Evolutionary conservation across 2,329 filamentous ascomycete genomes (phyloP), one percentile per base, ranked within the genome.

Genomic region (Trichoderma asperellum): DNA sequence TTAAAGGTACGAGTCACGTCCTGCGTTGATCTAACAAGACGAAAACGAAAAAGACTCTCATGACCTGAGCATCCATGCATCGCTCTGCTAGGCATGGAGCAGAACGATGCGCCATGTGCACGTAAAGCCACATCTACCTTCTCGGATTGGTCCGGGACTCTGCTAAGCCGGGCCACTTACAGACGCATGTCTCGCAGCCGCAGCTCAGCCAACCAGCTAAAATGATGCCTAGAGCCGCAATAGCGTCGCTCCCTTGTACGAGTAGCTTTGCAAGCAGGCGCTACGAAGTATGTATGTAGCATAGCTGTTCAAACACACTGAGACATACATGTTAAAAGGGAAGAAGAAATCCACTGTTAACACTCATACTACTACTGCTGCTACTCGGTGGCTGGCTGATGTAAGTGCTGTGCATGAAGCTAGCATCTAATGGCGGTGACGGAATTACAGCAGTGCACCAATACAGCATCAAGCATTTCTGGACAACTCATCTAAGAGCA

Each of bases 181-280:
- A 70, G 27, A 70, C 49, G 68, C 68, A 70, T 67, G 68, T 61
- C 68, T 70, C 27, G 68, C 68, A 70, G 63, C 56, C 40, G 60
- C 34, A 32, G 61, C 60, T 8, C 21, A 49, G 61, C 68, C 55
- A 64, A 21, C 62, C 62, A 62, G 18, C 37, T 24, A 63, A 24
- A 24, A 18, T 2, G 29, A 47, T 27, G 34, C 56, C 21, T 52
- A 11, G 47, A 37, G 43, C 35, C 43, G 43, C 65, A 43, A 61
- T 66, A 59, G 66, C 49, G 66, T 57, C 47, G 21, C 53, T 68
- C 53, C n/a, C n/a, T 12, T 8, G n/a, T 21, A 21, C 43, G 7
- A 32, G 32, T 32, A 32, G 32, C 32, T 32, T 32, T 32, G 7
- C 32, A 32, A 32, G 32, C 32, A 32, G 32, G 32, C n/a, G 7